Base-by-base conservation (phyloP, 805 yeast species). In the Kazachstania taianensis region DNA sequence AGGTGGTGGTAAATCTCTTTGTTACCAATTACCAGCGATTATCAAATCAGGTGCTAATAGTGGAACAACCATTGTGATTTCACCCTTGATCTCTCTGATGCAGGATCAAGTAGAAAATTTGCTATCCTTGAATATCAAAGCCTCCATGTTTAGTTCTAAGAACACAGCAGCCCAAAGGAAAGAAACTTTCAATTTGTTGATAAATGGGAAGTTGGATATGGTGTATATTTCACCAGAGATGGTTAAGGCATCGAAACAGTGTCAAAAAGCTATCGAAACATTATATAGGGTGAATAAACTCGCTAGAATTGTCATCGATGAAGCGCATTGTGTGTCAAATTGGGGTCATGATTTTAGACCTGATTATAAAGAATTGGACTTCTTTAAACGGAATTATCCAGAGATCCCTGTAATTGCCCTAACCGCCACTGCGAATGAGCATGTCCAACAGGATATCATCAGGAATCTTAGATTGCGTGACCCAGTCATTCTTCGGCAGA, bases 291-390 rank as follows among this genome's bases (percentile, higher is more conserved):
- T 67, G 20, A 63, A 69, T 10, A 62, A 65, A 46, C 62, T 92
- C 25, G 94, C 96, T 0, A 66, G 97, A 36, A 70, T 92, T 26
- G 95, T 92, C 8, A 85, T 92, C 30, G 98, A 92, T 61, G 98
- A 81, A 54, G 98, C 98, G 0, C 98, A 92, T 61, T 92, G 98
- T 69, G 94, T 92, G 30, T 84, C 95, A 35, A 81, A 94, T 8
- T 92, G 98, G 98, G 98, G 98, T 15, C 98, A 92, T 59, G 98
- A 92, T 59, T 92, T 92, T 57, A 69, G 98, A 35, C 96, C 97
- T 0, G 97, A 92, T 57, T 92, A 92, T 62, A 83, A 86, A 49
- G 81, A 78, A 8, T 66, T 92, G 52, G 73, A 75, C 24, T 70
- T 68, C 44, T 82, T 92, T 57, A 85, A 85, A 50, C 57, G 62